Base-by-base conservation (phyloP, 176 grass and related monocot species). In the Echinochloa phyllopogon region DNA sequence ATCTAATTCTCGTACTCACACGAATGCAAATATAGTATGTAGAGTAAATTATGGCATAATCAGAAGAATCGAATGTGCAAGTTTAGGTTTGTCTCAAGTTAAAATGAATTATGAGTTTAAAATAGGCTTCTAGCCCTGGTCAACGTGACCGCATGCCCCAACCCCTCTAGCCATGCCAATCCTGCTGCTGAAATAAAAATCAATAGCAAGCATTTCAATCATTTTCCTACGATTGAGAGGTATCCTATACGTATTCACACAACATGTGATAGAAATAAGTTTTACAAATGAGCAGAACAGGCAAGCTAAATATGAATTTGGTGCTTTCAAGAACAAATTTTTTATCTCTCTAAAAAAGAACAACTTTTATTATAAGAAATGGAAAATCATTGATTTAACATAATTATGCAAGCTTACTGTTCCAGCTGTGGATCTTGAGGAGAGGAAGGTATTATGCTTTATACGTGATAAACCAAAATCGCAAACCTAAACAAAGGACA, bases 381-480 rank as follows among this genome's bases (percentile, higher is more conserved):
- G 62, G 53, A 86, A 83, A 86, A 90, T 29, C 15, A 42, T 58
- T 59, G 12, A 83, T 78, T 74, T 74, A 49, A 79, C 0, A 75
- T 65, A 59, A 78, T 68, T 27, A 73, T 74, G 61, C 51, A 86
- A 87, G 62, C 94, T 96, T 90, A 99, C 97, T 76, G 97, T 99
- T 94, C 97, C 97, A 86, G 97, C 97, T 45, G 90, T 96, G 43
- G 97, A 99, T 88, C 91, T 94, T 52, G 97, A 99, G 17, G 97
- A 99, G 82, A 99, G 94, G 83, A 99, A 99, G 25, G 97, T 99
- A 82, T 29, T 92, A 53, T 99, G 83, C 84, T 99, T 99, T 23
- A 96, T 80, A 24, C 94, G 93, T 82, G 97, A 99, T 75, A 96
- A 91, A 80, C 97, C 97, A 86, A 99, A 99, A 88, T 99, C 97